These are phyloP conservation scores for Moesziomyces aphidis DNA, from an alignment of 1,284 basidiomycete species.

Conservation along the genomic window DNA sequence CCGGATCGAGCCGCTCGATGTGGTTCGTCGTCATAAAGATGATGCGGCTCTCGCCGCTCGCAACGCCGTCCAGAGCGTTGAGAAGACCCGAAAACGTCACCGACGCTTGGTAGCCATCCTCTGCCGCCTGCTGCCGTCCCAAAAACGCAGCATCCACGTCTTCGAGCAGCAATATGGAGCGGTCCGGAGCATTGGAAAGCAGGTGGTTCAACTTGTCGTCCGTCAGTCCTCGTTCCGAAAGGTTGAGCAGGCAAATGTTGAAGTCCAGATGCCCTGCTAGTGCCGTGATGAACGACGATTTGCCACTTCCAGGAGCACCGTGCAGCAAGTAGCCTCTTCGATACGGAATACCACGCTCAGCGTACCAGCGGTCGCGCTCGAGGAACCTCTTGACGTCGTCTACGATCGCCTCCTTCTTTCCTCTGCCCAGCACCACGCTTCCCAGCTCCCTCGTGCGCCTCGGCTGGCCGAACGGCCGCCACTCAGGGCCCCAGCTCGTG, in stretches of 20 bases:
- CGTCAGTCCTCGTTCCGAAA: slow-evolving; percentile 93
- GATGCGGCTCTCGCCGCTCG: slow-evolving; percentile 90
- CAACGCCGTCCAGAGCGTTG: slow-evolving; percentile 97
- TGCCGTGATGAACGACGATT: slow-evolving; percentile 98
- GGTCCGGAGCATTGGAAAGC: slow-evolving; percentile 90
- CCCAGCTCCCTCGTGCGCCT: slow-evolving; percentile 85
- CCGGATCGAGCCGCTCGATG: slow-evolving; percentile 77
- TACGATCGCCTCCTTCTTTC: slow-evolving; percentile 82
- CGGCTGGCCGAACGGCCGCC: slow-evolving; percentile 95
- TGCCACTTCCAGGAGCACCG: slow-evolving; percentile 96
- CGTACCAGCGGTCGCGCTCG: slow-evolving; percentile 89
- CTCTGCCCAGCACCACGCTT: slow-evolving; percentile 89
- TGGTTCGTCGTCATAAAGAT: slow-evolving; percentile 99
- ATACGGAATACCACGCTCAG: slow-evolving; percentile 96
- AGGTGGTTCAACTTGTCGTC: slow-evolving; percentile 97
- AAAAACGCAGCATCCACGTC: slow-evolving; percentile 98
- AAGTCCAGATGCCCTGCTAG: slow-evolving; percentile 88
- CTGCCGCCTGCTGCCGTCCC: slow-evolving; percentile 47
- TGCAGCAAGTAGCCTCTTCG: slow-evolving; percentile 93
- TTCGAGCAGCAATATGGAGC: slow-evolving; percentile 92
- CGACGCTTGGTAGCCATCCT: slow-evolving; percentile 70
- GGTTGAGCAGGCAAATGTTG: slow-evolving; percentile 95
- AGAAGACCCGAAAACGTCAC: slow-evolving; percentile 98
- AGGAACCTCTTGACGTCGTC: slow-evolving; percentile 86
- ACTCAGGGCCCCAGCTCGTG: slow-evolving; percentile 95